A percentile compares a stretch with the other conserved stretches of the same genome.
Conservation (phyloP, 805 yeast genomes). For the Barnettozyma salicaria region DNA sequence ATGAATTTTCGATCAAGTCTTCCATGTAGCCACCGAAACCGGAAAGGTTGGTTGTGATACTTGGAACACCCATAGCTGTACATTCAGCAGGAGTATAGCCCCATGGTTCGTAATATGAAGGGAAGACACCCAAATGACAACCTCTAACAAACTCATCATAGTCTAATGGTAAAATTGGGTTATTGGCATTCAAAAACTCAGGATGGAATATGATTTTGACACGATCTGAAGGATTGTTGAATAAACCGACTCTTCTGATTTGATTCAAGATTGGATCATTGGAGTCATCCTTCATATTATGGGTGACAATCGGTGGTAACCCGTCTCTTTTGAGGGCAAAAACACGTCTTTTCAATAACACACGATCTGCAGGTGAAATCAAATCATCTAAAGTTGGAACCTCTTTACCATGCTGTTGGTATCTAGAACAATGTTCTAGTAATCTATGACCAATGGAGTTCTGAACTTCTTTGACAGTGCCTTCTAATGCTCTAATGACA, state of each 20-base stretch:
- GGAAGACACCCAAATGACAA: slow-evolving; percentile 96
- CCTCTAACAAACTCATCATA: slow-evolving; percentile 98
- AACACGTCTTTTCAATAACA: slow-evolving; percentile 83
- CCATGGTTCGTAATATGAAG: slow-evolving; percentile 98
- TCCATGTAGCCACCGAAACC: slow-evolving; percentile 99
- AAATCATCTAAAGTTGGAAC: slow-evolving; percentile 77
- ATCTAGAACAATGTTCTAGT: slow-evolving; percentile 83
- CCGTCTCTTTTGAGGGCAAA: slow-evolving; percentile 86
- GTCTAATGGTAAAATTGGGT: slow-evolving; percentile 88
- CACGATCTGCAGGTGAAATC: slow-evolving; percentile 81
- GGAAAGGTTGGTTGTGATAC: slow-evolving; percentile 90
- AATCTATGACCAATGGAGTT: slow-evolving; percentile 78
- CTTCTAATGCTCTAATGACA: slow-evolving; percentile 84
- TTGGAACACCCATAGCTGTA: slow-evolving; percentile 99
- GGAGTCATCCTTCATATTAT: slow-evolving; percentile 90
- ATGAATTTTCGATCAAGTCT: slow-evolving; percentile 87
- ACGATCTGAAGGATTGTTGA: slow-evolving; percentile 83
- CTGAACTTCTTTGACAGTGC: slow-evolving; percentile 84
- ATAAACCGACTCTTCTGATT: slow-evolving; percentile 84
- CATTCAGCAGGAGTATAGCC: slow-evolving; percentile 99
- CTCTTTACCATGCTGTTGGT: slow-evolving; percentile 51
- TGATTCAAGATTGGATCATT: slow-evolving; percentile 88
- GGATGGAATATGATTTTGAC: slow-evolving; percentile 97
- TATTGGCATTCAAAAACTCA: slow-evolving; percentile 89
- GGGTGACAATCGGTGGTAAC: slow-evolving; percentile 94